Evolutionary conservation across 2,329 filamentous ascomycete species (phyloP), one percentile per base, ranked within the genome.

Genomic region (Knufia petricola): DNA sequence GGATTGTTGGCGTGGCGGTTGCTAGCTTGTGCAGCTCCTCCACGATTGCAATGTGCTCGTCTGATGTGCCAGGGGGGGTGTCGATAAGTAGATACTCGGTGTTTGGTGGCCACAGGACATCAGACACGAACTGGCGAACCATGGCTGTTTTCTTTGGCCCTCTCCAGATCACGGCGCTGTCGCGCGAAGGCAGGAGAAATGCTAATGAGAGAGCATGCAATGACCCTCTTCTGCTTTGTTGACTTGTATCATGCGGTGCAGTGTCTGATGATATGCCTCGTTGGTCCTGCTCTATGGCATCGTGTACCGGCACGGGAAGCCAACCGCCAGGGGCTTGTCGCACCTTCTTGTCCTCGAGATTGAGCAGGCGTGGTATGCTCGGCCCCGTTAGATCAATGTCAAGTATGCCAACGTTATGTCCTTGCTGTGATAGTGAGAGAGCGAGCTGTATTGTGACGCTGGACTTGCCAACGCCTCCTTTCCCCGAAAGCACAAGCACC

Each of bases 81-180:
- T 98, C 92, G 61, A 98, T 87, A 51, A 98, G 77, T 0, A 98
- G 75, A 62, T 87, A 96, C 64, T 96, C 90, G n/a, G 87, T 79
- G 20, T 82, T 77, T 47, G 79, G 77, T 0, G 73, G 77, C 92
- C 92, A 96, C 24, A 87, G 75, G 3, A 95, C 89, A 61, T 95
- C 89, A 1, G 85, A 84, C 23, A 98, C 73, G 63, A 98, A 98
- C 65, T 98, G 92, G 34, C 89, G 81, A 50, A 98, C 87, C 92
- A 98, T 98, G 44, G 92, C 92, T 3, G 92, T 98, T 71, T 98
- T 98, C 69, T 98, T 98, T 2, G 92, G 92, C 0, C 92, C 92
- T 46, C 92, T 80, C 92, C 92, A 98, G 32, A 98, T 92, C 0
- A 98, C 89, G 0, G 92, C 90, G 59, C 95, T 88, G 53, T 85